Evolutionary conservation across 108 stramenopile species (phyloP).

Genomic region (Stephanodiscus triporus): DNA sequence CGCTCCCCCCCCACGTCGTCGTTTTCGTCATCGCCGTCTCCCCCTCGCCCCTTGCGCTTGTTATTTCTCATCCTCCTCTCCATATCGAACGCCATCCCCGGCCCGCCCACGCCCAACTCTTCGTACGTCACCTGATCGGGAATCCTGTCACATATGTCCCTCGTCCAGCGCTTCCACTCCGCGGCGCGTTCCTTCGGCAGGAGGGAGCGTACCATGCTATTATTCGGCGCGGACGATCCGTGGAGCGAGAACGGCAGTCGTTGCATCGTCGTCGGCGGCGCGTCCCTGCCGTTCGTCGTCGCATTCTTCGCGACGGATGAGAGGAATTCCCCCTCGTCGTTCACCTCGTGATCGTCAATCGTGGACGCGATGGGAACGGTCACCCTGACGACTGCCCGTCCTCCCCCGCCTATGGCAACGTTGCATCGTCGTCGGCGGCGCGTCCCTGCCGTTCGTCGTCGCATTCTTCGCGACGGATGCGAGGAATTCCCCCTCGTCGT

Average conservation of each 20-base stretch:
- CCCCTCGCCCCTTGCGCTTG: conserved; percentile 11
- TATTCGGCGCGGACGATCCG: not conserved
- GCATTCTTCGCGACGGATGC: not conserved
- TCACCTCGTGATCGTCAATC: conserved; percentile 35
- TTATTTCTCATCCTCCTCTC: conserved; percentile 55
- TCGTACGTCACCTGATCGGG: conserved; percentile 76
- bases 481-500: conserved; percentile 33
- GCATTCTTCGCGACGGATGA: not conserved
- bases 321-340: conserved; percentile 33
- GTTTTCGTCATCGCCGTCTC: not conserved
- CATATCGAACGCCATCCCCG: conserved; percentile 54
- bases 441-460: not conserved
- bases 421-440: too few relatives aligned
- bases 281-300: not conserved
- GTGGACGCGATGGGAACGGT: conserved; percentile 28
- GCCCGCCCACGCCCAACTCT: conserved; percentile 62
- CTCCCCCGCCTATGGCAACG: too few relatives aligned
- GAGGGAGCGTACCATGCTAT: conserved; percentile 27
- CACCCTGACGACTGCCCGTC: conserved; percentile 8
- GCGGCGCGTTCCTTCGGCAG: conserved; percentile 49
- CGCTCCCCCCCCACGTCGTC: not conserved
- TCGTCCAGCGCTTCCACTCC: conserved; percentile 72
- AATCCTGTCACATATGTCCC: conserved; percentile 57
- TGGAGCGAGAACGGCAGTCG: conserved; percentile 5
- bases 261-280: not conserved